phyloP scores from a whole-genome alignment of 1,284 basidiomycete species.

The Vanrija sp. region DNA sequence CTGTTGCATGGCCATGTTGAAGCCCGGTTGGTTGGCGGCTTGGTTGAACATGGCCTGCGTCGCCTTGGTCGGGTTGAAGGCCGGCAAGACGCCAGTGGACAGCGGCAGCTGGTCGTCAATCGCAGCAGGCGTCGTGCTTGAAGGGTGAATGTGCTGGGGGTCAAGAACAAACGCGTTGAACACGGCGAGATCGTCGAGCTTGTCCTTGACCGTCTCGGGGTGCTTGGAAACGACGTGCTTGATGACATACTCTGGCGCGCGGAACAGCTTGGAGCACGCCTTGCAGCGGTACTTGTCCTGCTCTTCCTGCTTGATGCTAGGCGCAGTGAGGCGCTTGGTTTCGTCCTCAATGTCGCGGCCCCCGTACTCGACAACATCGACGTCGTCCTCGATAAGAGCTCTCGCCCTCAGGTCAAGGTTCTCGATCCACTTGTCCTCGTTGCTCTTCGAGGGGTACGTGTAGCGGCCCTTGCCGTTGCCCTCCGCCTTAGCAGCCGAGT shows the following conservation, averaged over 20 bases:
- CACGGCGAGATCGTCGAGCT: conserved; percentile 58
- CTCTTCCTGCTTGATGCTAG: conserved; percentile 85
- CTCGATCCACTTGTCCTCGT: conserved; percentile 82
- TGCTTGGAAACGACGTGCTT: conserved; percentile 91
- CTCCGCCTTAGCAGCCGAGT: neutral
- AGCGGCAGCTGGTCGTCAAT: conserved; percentile 41
- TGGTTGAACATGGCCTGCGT: conserved; percentile 18
- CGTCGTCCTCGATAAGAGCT: conserved; percentile 53
- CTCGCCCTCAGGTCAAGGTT: conserved; percentile 57
- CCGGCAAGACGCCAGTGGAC: conserved; percentile 11
- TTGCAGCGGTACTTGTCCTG: conserved; percentile 93
- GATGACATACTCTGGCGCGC: conserved; percentile 88
- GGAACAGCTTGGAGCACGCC: conserved; percentile 90
- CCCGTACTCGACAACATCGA: conserved; percentile 79
- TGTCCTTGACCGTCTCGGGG: conserved; percentile 60
- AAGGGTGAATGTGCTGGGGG: conserved; percentile 80
- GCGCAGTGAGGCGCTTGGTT: conserved; percentile 68
- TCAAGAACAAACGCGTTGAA: conserved; percentile 92
- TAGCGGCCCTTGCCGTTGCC: conserved; percentile 9
- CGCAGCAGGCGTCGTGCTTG: conserved; percentile 39
- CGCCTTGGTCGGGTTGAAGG: conserved; percentile 26
- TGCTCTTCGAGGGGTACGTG: conserved; percentile 29
- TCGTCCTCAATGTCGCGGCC: conserved; percentile 86
- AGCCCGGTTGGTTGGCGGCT: conserved; percentile 14
- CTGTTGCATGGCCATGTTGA: conserved; percentile 44